Conservation (phyloP, 2,329 filamentous ascomycete species). For the Cytospora mali region DNA sequence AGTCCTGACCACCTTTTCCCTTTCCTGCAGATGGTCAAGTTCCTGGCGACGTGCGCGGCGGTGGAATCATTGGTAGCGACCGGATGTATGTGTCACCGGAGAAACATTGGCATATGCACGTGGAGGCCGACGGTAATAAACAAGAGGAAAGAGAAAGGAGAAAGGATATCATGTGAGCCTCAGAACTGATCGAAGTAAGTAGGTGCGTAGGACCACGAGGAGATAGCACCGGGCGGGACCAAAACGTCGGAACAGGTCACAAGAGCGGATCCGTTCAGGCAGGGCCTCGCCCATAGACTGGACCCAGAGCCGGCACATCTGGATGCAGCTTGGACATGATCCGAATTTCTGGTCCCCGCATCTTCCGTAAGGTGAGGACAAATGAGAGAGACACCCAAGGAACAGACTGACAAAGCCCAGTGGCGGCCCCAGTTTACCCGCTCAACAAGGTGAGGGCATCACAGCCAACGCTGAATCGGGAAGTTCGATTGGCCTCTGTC, state of each 20-base stretch:
- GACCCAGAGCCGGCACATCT: not conserved
- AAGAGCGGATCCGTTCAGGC: not conserved
- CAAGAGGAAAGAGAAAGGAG: not conserved
- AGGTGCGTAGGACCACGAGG: conserved; percentile 14
- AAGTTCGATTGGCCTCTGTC: conserved; percentile 25
- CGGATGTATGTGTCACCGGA: conserved; percentile 1
- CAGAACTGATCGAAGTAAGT: not conserved
- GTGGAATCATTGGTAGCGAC: conserved; percentile 12
- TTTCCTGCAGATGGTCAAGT: conserved; percentile 16
- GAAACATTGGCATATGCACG: conserved; percentile 5
- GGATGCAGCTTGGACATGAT: conserved; percentile 15
- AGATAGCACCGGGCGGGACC: conserved; percentile 8
- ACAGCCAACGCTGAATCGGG: conserved; percentile 15
- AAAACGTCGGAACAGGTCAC: not conserved
- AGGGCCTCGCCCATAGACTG: not conserved
- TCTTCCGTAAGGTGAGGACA: conserved; percentile 16
- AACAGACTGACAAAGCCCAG: conserved; percentile 1
- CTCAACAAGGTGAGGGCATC: conserved; percentile 21
- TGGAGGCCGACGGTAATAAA: not conserved
- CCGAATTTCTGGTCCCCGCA: conserved; percentile 7
- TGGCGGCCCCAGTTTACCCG: conserved; percentile 19
- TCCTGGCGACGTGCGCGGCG: conserved; percentile 4
- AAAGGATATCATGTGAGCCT: conserved; percentile 2
- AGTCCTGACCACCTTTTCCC: not conserved
- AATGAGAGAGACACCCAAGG: conserved; percentile 24